A percentile compares a stretch with the other conserved stretches of the same genome.
Conservation (phyloP, 129 eudicot species). For the Saposhnikovia divaricata region DNA sequence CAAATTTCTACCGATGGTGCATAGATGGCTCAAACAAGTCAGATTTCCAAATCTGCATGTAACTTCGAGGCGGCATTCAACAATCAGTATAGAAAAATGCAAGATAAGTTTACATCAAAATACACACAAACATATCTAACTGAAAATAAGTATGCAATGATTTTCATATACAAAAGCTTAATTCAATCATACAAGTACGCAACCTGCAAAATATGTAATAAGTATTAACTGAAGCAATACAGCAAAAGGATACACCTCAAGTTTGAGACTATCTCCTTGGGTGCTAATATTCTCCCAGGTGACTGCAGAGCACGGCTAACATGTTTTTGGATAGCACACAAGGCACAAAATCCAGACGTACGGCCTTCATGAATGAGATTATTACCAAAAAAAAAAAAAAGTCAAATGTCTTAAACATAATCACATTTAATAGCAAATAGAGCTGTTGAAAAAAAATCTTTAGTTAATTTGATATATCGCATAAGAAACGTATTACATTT, state of each 20-base stretch:
- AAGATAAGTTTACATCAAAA: neutral
- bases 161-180: neutral
- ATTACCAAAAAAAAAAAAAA: neutral
- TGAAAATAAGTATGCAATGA: neutral
- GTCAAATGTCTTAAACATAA: neutral
- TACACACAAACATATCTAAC: neutral
- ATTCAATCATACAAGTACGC: neutral
- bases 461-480: no score
- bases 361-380: constrained; percentile 47
- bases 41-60: neutral
- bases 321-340: constrained; percentile 92
- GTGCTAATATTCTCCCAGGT: constrained; percentile 80
- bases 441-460: neutral
- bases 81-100: neutral
- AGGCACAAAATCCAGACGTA: constrained; percentile 85
- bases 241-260: constrained; percentile 73
- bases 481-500: no score
- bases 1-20: neutral
- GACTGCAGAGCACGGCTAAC: constrained; percentile 87
- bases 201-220: neutral
- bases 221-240: neutral
- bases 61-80: neutral
- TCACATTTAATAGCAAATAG: neutral
- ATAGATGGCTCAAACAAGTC: neutral
- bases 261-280: constrained; percentile 88